These are phyloP conservation scores for Fusarium praegraminearum DNA, from an alignment of 2,329 filamentous ascomycete genomes.

Conservation along the genomic window DNA sequence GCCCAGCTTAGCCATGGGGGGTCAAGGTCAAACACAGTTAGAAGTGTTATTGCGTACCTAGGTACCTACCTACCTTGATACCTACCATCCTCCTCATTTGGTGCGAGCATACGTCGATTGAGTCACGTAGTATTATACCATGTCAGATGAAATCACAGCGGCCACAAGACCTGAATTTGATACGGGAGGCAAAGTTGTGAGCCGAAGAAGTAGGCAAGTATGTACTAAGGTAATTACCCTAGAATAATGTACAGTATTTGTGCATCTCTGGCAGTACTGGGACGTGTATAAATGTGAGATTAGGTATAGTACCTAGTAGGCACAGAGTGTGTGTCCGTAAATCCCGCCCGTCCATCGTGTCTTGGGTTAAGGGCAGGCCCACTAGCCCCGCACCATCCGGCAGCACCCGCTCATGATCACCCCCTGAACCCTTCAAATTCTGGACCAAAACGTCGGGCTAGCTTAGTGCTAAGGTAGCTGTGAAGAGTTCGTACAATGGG, in stretches of 20 bases:
- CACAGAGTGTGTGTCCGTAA: not conserved
- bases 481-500: too few relatives aligned
- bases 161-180: constrained; percentile 10
- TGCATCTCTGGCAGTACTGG: constrained; percentile 15
- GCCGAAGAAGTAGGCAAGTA: not conserved
- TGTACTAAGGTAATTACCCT: constrained; percentile 6
- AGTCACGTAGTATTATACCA: constrained; percentile 37
- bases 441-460: constrained; percentile 18
- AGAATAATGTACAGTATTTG: constrained; percentile 25
- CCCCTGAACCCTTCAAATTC: constrained; percentile 38
- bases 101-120: constrained; percentile 23
- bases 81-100: constrained; percentile 8
- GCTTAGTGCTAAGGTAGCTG: too few relatives aligned
- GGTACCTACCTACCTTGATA: not conserved
- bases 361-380: constrained; percentile 29
- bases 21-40: not conserved
- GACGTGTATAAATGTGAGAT: constrained; percentile 1
- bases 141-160: constrained; percentile 13
- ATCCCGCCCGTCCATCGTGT: not conserved
- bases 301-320: not conserved
- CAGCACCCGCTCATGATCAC: constrained; percentile 41
- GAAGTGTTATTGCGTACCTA: constrained; percentile 13
- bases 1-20: constrained; percentile 18
- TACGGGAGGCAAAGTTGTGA: constrained; percentile 3
- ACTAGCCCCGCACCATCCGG: constrained; percentile 45